Base-by-base conservation (phyloP, 2,329 filamentous ascomycete species). In the Calonectria honghensis region DNA sequence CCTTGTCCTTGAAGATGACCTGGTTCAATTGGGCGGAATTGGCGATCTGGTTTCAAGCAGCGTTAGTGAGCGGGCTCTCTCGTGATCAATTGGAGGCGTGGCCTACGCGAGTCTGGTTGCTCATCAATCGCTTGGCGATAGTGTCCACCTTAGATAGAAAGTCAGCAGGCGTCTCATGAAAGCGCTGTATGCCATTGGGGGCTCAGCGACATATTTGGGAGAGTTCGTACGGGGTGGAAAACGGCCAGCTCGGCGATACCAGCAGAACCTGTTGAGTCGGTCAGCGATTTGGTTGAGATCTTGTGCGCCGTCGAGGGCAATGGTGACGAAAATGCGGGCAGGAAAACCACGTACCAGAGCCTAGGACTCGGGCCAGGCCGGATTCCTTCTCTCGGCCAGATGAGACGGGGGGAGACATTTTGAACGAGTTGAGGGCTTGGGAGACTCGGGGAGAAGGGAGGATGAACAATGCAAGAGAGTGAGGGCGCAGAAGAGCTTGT, bases 91-190 rank as follows among this genome's bases (percentile, higher is more conserved):
- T 57, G 32, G 57, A 86, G 80, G 85, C 94, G 65, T 91, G 88
- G 90, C 95, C 84, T 85, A 86, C 85, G 78, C 83, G 83, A 76
- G 92, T 92, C 85, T 98, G 94, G 87, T 99, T 98, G 92, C 96
- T 98, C 97, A 99, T 99, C 87, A 99, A 92, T 80, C 97, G 95
- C 91, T 99, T 99, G 77, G 97, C 96, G 82, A 97, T 98, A 66
- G 97, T 99, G 88, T 99, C 97, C 85, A 99, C 95, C 94, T 96
- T 76, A 39, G 31, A 63, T 61, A 31, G 37, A 66, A 65, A 54
- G 76, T 81, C 75, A 81, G 79, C 73, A 73, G 59, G 54, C 52
- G 73, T 64, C 51, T 75, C 76, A 61, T 48, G 59, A 18, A 69
- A 61, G 61, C 37, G 51, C 57, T 48, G 32, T 64, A 41, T 70